Conservation (phyloP, 495 filamentous ascomycete genomes). For the Tuber aestivum region DNA sequence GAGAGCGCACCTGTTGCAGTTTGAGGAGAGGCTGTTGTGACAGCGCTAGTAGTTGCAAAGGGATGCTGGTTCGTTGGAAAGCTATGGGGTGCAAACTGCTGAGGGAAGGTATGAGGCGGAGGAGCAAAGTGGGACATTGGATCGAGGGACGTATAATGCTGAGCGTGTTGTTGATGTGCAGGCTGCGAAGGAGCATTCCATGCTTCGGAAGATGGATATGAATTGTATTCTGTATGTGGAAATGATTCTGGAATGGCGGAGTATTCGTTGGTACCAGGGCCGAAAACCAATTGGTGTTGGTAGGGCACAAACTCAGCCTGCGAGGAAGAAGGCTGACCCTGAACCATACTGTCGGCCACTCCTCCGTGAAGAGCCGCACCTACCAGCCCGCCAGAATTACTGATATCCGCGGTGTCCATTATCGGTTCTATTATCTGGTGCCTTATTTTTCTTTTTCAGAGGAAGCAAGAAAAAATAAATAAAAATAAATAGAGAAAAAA, state of each 20-base stretch:
- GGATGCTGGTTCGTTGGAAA: slow-evolving; percentile 1
- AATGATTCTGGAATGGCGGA: slow-evolving; percentile 31
- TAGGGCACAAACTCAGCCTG: slow-evolving; percentile 34
- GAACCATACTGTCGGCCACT: slow-evolving; percentile 31
- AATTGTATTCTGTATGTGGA: slow-evolving; percentile 21
- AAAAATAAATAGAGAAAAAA: neutral
- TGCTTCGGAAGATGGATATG: slow-evolving; percentile 26
- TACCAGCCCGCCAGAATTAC: slow-evolving; percentile 34
- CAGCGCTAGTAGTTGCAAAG: neutral
- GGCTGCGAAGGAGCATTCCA: slow-evolving; percentile 27
- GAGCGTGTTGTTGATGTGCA: slow-evolving; percentile 29
- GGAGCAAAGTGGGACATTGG: slow-evolving; percentile 2
- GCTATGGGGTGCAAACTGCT: neutral
- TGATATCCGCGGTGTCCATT: slow-evolving; percentile 35
- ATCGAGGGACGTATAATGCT: slow-evolving; percentile 22
- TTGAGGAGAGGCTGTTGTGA: neutral
- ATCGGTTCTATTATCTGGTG: slow-evolving; percentile 20
- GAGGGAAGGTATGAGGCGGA: neutral
- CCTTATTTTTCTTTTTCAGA: slow-evolving; percentile 23
- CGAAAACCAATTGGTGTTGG: slow-evolving; percentile 32
- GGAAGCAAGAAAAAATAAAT: neutral
- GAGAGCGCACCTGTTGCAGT: neutral
- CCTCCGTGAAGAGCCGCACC: slow-evolving; percentile 12
- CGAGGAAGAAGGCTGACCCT: slow-evolving; percentile 27
- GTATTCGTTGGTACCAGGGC: slow-evolving; percentile 16